Evolutionary conservation across 139 green algal species (phyloP).

Genomic region (Asterochloris erici): DNA sequence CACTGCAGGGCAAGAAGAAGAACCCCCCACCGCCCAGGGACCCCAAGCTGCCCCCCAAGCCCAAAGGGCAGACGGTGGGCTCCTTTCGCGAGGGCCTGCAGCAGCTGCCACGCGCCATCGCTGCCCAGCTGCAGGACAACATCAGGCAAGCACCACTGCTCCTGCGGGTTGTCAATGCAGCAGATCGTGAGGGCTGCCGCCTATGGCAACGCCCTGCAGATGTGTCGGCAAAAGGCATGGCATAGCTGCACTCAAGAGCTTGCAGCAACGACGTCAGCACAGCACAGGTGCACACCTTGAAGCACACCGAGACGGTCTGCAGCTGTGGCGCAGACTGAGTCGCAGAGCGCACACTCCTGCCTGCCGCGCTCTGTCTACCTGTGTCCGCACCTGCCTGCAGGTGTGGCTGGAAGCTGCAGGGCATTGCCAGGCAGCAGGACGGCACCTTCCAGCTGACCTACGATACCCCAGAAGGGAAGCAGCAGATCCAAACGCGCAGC

Average conservation of each 20-base stretch:
- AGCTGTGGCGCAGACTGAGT: not conserved
- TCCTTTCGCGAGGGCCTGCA: conserved; percentile 89
- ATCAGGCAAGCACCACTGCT: conserved; percentile 33
- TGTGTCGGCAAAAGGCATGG: too few species aligned
- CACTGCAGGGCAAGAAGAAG: conserved; percentile 39
- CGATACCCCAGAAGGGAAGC: conserved; percentile 80
- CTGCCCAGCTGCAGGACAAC: conserved; percentile 50
- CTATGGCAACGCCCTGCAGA: too few species aligned
- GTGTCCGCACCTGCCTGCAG: not conserved
- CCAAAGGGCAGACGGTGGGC: conserved; percentile 91
- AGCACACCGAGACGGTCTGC: not conserved
- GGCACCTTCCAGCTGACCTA: conserved; percentile 63
- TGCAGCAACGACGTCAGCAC: not conserved
- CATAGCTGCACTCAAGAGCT: not conserved
- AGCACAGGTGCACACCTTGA: not conserved
- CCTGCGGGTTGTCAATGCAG: too few species aligned
- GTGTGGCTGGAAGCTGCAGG: conserved; percentile 82
- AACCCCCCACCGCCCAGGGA: conserved; percentile 84
- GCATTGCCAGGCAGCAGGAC: conserved; percentile 55
- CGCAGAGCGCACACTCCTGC: not conserved
- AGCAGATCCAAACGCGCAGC: conserved; percentile 35
- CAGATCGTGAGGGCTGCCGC: too few species aligned
- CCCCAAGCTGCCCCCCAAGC: conserved; percentile 85
- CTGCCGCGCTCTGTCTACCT: not conserved
- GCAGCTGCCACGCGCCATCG: conserved; percentile 90